A percentile compares a stretch with the other conserved stretches of the same genome.
Evolutionary conservation across 208 protist genomes (phyloP).

Genomic region (Vickermania ingenoplastis): DNA sequence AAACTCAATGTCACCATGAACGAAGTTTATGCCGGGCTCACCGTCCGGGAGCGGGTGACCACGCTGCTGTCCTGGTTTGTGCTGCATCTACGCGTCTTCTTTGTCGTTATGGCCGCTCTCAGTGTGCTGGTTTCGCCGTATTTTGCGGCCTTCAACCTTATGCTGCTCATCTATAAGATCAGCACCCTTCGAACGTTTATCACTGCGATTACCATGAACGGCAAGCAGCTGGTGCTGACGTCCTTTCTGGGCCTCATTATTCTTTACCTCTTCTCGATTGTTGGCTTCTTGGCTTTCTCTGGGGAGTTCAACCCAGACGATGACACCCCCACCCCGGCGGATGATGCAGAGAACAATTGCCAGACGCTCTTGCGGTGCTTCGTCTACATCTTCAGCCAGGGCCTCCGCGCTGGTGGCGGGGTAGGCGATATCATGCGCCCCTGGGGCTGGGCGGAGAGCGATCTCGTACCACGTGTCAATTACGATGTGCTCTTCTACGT

Average conservation of each 20-base stretch:
- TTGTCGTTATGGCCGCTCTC: slow-evolving; percentile 44
- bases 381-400: slow-evolving; percentile 60
- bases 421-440: slow-evolving; percentile 73
- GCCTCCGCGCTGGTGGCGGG: slow-evolving; percentile 66
- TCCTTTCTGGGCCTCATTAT: slow-evolving; percentile 58
- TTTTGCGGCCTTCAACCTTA: slow-evolving; percentile 68
- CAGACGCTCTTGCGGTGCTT: slow-evolving; percentile 64
- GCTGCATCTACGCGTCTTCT: slow-evolving; percentile 39
- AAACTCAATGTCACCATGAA: slow-evolving; percentile 35
- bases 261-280: slow-evolving; percentile 75
- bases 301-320: slow-evolving; percentile 30
- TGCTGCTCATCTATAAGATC: slow-evolving; percentile 63
- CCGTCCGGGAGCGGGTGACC: slow-evolving; percentile 20
- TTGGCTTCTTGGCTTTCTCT: slow-evolving; percentile 60
- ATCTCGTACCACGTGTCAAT: slow-evolving; percentile 34
- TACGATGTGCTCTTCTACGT: slow-evolving; percentile 92
- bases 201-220: slow-evolving; percentile 72
- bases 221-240: slow-evolving; percentile 59
- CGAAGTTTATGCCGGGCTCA: slow-evolving; percentile 43
- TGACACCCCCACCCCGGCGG: slow-evolving; percentile 4
- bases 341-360: slow-evolving; percentile 29
- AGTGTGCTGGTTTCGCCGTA: slow-evolving; percentile 49
- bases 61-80: slow-evolving; percentile 34
- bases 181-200: slow-evolving; percentile 66
- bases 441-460: slow-evolving; percentile 35